Evolutionary conservation across 2,329 filamentous ascomycete genomes (phyloP), one percentile per base, ranked within the genome.

Genomic region (Teratosphaeriaceae sp.): DNA sequence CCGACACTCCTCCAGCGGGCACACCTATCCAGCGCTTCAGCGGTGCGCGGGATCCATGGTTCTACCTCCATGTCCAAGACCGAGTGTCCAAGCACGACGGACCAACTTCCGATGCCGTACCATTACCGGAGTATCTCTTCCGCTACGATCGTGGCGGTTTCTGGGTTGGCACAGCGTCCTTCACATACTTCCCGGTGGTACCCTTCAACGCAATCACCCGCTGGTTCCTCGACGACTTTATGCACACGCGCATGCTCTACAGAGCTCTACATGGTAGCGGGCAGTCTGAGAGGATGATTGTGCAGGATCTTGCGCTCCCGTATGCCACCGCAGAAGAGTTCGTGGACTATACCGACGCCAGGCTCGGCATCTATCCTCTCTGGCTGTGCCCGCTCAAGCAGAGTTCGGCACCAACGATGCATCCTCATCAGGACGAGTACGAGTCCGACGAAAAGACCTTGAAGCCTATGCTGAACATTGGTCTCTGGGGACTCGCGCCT

Each of bases 71-170:
- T 47, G 62, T 58, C 23, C 49, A 60, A 42, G 44, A 54, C 19
- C 60, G 62, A n/a, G 59, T 67, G 64, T 42, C 60, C 64, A 38
- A 60, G 68, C 40, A 51, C 65, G 46, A 44, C n/a, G 47, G 74
- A 66, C 12, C 61, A 60, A 45, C 46, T 13, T 49, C 62, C 42
- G 79, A 84, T 45, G 75, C 75, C 44, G 72, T 85, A 1, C 80
- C 80, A 0, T 52, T 85, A 1, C 64, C 65, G 2, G 81, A 85
- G 55, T 85, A 85, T 60, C 74, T 85, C 46, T 85, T 85, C 63
- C 75, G 82, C 13, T 85, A 83, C 63, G 80, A 85, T 58, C 74
- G 81, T 26, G 82, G 80, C 36, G 79, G 75, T 2, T 85, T 85
- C 64, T 85, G 81, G 82, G 76, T 76, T 3, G 81, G 76, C 8